phyloP scores from a whole-genome alignment of 106 monocot genomes.

The Dioscorea dumetorum region DNA sequence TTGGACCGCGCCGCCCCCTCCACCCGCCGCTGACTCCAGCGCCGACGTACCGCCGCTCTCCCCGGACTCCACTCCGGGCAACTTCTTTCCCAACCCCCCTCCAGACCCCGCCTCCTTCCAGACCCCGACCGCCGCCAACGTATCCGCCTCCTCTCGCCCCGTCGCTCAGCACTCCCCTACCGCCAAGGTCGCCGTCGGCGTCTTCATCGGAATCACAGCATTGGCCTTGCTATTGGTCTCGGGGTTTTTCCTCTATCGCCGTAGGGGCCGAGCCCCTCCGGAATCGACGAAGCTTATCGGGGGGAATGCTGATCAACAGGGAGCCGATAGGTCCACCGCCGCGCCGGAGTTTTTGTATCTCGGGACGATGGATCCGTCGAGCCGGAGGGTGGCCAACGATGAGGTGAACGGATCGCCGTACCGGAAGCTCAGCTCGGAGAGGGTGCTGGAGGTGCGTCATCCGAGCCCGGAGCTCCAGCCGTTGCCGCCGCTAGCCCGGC shows the following conservation, averaged over 20 bases:
- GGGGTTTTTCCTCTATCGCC: conserved; percentile 16
- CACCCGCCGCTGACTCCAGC: conserved; percentile 3
- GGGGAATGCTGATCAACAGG: not conserved
- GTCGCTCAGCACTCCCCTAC: not conserved
- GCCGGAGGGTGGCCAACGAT: not conserved
- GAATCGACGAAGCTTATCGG: conserved; percentile 10
- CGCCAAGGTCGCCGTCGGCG: conserved; percentile 6
- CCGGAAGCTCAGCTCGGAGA: conserved; percentile 16
- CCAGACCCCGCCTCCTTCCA: not conserved
- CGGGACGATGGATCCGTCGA: conserved; percentile 21
- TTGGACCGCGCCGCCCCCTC: conserved; percentile 36
- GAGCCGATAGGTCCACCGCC: not conserved
- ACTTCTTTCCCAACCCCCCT: not conserved
- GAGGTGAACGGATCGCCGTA: conserved; percentile 20
- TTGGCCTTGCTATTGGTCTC: not conserved
- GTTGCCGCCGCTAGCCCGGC: conserved; percentile 20
- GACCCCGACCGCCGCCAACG: conserved; percentile 3
- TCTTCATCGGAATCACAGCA: conserved; percentile 12
- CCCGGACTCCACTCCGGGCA: conserved; percentile 2
- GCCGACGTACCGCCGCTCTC: conserved; percentile 4
- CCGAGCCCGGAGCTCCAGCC: conserved; percentile 54
- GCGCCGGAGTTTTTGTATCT: conserved; percentile 16
- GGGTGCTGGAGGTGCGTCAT: conserved; percentile 15
- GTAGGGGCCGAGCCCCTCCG: not conserved
- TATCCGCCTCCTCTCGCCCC: not conserved